A percentile compares a stretch with the other conserved stretches of the same genome.
Evolutionary conservation across 495 filamentous ascomycete genomes (phyloP).

Genomic region (Corynascus novoguineensis): DNA sequence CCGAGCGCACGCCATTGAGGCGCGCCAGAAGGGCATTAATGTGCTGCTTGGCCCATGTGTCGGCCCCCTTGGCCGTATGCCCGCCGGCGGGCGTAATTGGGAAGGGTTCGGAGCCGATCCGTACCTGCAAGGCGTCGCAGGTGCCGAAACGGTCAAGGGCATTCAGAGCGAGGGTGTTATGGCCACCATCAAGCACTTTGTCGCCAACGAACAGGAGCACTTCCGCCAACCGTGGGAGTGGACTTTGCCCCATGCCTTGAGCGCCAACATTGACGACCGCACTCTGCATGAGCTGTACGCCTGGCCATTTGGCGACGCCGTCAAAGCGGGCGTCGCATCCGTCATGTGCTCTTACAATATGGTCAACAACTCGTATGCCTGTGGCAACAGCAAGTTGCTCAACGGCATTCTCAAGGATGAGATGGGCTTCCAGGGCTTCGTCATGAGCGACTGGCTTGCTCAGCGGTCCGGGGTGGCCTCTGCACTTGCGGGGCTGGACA

Average conservation of each 20-base stretch:
- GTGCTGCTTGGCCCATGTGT: constrained; percentile 64
- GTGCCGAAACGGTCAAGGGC: constrained; percentile 59
- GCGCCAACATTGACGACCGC: constrained; percentile 77
- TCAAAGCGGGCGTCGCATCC: constrained; percentile 80
- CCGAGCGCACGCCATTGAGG: constrained; percentile 61
- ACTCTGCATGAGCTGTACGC: constrained; percentile 78
- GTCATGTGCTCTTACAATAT: constrained; percentile 88
- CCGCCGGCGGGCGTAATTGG: constrained; percentile 70
- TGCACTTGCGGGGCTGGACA: constrained; percentile 80
- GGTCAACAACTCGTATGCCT: constrained; percentile 88
- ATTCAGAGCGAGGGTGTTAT: constrained; percentile 71
- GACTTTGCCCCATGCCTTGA: constrained; percentile 67
- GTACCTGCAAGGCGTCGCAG: constrained; percentile 62
- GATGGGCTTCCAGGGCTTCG: constrained; percentile 89
- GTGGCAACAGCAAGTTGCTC: constrained; percentile 84
- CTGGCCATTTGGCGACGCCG: constrained; percentile 85
- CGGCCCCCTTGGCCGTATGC: constrained; percentile 64
- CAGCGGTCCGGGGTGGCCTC: constrained; percentile 75
- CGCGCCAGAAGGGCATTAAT: constrained; percentile 66
- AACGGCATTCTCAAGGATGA: constrained; percentile 95
- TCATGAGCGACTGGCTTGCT: constrained; percentile 90
- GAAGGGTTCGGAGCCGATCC: constrained; percentile 74
- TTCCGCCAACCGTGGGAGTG: constrained; percentile 77
- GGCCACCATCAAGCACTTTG: constrained; percentile 66
- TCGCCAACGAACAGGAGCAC: constrained; percentile 72